Percentiles rank a stretch among this genome's conserved stretches.
Evolutionary conservation across 164 flowering plant genomes (phyloP).

Genomic region (Chimonanthus salicifolius): DNA sequence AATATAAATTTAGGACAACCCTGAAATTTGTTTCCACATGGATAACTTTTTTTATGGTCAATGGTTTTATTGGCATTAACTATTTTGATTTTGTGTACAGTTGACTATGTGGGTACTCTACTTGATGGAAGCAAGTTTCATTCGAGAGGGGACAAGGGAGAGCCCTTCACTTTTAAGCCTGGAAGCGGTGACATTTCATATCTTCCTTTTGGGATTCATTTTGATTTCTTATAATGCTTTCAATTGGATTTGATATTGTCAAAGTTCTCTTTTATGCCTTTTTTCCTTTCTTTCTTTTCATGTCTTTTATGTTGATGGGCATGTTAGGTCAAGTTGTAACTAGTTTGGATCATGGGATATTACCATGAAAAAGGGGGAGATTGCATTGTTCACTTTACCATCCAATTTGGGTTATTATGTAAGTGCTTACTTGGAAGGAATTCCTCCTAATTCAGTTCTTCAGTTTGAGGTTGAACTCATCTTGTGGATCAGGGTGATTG

Average conservation of each 20-base stretch:
- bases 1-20: too few species aligned
- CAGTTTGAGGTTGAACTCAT: constrained; percentile 61
- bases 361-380: constrained; percentile 65
- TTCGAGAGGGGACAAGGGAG: too few species aligned
- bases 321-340: constrained; percentile 21
- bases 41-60: too few species aligned
- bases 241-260: too few species aligned
- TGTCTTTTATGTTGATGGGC: background rate
- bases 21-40: too few species aligned
- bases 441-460: constrained; percentile 35
- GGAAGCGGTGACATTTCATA: constrained; percentile 62
- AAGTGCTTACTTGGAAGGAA: constrained; percentile 18
- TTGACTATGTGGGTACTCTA: constrained; percentile 5
- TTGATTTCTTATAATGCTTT: too few species aligned
- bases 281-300: background rate
- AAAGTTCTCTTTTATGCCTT: too few species aligned
- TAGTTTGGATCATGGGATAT: background rate
- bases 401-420: constrained; percentile 43
- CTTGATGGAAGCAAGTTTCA: too few species aligned
- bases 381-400: constrained; percentile 53
- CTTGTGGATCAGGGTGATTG: constrained; percentile 64
- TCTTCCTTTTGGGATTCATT: too few species aligned
- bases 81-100: constrained; percentile 27
- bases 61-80: too few species aligned
- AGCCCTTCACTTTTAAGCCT: constrained; percentile 80